phyloP scores from a whole-genome alignment of 2,329 filamentous ascomycete species.

The Colletotrichum tanaceti region DNA sequence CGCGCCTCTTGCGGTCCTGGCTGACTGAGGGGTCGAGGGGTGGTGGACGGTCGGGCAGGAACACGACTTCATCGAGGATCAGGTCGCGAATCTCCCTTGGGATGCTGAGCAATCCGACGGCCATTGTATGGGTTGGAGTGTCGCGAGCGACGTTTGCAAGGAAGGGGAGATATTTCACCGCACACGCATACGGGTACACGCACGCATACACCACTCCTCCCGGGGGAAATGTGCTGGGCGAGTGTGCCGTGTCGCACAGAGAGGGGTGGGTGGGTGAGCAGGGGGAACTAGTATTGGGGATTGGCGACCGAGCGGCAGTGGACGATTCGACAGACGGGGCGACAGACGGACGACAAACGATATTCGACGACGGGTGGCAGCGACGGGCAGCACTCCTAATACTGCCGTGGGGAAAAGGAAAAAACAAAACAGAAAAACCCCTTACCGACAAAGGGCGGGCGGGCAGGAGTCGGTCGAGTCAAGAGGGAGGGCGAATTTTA shows the following conservation, averaged over 20 bases:
- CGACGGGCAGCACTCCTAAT: slow-evolving; percentile 6
- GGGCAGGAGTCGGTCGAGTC: not conserved
- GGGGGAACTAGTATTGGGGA: not conserved
- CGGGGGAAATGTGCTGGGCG: not conserved
- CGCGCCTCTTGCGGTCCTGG: slow-evolving; percentile 38
- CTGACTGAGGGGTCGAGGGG: slow-evolving; percentile 34
- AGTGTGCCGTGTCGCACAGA: slow-evolving; percentile 7
- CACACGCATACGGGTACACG: not conserved
- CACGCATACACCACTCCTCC: too few species aligned
- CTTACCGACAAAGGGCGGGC: not conserved
- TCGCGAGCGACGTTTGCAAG: not conserved
- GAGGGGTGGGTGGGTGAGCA: not conserved
- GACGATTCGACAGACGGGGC: not conserved
- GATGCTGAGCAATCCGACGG: slow-evolving; percentile 37
- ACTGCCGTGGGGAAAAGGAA: not conserved
- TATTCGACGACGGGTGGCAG: slow-evolving; percentile 5
- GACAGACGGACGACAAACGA: not conserved
- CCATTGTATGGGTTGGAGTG: slow-evolving; percentile 24
- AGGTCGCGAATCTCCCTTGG: slow-evolving; percentile 40
- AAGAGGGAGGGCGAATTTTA: slow-evolving; percentile 25
- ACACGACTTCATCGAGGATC: slow-evolving; percentile 39
- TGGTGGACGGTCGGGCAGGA: slow-evolving; percentile 33
- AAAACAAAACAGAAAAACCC: too few species aligned
- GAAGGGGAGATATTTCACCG: not conserved
- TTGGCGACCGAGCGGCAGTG: not conserved